Base-by-base conservation (phyloP, 139 green algal genomes). In the Tetradesmus lagerheimii region DNA sequence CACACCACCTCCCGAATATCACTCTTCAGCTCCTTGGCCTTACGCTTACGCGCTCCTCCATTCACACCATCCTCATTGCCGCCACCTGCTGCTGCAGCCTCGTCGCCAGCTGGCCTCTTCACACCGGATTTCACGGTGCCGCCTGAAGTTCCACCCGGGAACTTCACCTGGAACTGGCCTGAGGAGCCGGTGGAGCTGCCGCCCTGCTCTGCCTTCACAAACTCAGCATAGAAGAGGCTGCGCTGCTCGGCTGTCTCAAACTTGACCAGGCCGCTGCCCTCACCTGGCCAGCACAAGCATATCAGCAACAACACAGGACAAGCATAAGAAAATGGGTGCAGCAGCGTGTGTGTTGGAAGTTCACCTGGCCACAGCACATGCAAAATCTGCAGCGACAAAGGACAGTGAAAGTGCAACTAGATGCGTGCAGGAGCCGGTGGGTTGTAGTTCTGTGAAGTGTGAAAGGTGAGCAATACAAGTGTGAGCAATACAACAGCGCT, bases 1-100 rank as follows among this genome's bases (percentile, higher is more conserved):
- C 91, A 95, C 74, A 94, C 88, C 31, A 75, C 91, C 45, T 91
- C 89, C 25, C 89, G 67, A 29, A 94, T 86, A 83, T 92, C 76
- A 20, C 35, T 43, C 34, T 43, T 66, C 25, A 25, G 20, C 35
- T 64, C 23, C 53, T 91, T 91, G 12, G 87, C 53, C 43, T 71
- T 71, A 23, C 57, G 57, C 23, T 71, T 71, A 23, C 57, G 14
- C 12, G 57, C 57, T 9, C 57, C 57, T 4, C 57, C 57, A 66
- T 66, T 66, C 8, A 6, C 57, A 71, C 3, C 0, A 6, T 71
- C 57, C 23, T n/a, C 57, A 71, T n/a, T n/a, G 57, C 4, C 57
- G 8, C 57, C 57, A 31, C 23, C 20, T 31, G 57, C 57, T 71
- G 57, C 57, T 11, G 57, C 57, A 47, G 80, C 45, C 80, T 27